Conservation (phyloP, 2,329 filamentous ascomycete genomes). For the Arthrobotrys iridis region DNA sequence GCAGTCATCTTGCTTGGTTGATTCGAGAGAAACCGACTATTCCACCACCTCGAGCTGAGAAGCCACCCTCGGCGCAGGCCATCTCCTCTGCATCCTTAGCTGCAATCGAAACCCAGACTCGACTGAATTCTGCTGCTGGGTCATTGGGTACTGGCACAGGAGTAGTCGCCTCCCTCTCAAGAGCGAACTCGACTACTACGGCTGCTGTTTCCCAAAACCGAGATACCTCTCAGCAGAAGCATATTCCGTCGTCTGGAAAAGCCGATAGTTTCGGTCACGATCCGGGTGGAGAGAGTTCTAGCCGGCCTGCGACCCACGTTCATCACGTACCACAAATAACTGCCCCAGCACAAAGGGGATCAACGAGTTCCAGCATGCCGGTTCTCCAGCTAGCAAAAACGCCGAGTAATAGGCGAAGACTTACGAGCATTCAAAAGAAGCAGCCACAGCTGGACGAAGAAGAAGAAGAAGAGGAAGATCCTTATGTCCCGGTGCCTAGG, state of each 20-base stretch:
- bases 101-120: conserved; percentile 39
- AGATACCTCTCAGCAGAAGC: conserved; percentile 7
- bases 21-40: conserved; percentile 52
- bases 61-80: conserved; percentile 16
- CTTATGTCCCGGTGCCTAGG: conserved; percentile 37
- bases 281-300: background rate
- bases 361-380: conserved; percentile 20
- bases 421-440: conserved; percentile 34
- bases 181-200: background rate
- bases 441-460: conserved; percentile 2
- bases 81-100: conserved; percentile 41
- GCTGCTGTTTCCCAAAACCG: background rate
- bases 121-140: conserved; percentile 8
- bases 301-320: background rate
- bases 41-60: conserved; percentile 30
- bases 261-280: conserved; percentile 11
- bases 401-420: conserved; percentile 38
- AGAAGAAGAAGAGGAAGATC: conserved; percentile 28
- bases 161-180: background rate
- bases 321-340: conserved; percentile 41
- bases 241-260: background rate
- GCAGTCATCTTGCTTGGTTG: conserved; percentile 55
- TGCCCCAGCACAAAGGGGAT: background rate
- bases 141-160: background rate
- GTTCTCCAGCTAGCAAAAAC: conserved; percentile 41